Percentiles rank a stretch among this genome's conserved stretches.
These are phyloP conservation scores for Candida takata DNA, from an alignment of 805 yeast species.

Conservation along the genomic window DNA sequence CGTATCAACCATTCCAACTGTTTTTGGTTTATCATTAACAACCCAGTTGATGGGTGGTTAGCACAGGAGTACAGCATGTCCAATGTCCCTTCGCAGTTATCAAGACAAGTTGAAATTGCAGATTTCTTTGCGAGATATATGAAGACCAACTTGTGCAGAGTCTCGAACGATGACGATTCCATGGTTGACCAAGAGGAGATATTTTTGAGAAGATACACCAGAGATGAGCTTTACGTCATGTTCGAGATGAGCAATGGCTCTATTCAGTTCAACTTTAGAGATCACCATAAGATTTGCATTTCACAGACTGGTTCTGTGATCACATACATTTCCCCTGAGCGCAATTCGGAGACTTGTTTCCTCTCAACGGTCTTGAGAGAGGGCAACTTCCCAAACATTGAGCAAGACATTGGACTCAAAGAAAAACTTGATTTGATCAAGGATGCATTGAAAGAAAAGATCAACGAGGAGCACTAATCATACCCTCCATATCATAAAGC, in stretches of 20 bases:
- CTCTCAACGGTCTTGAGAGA: slow-evolving; percentile 39
- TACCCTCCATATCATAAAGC: background rate
- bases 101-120: slow-evolving; percentile 76
- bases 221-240: slow-evolving; percentile 78
- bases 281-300: slow-evolving; percentile 83
- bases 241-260: slow-evolving; percentile 90
- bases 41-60: slow-evolving; percentile 45
- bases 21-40: slow-evolving; percentile 55
- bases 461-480: slow-evolving; percentile 7
- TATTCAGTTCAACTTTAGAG: slow-evolving; percentile 90
- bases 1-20: slow-evolving; percentile 58
- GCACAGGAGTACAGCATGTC: slow-evolving; percentile 39
- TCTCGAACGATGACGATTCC: slow-evolving; percentile 52
- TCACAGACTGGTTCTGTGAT: slow-evolving; percentile 70
- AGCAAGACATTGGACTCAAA: slow-evolving; percentile 36
- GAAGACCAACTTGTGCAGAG: slow-evolving; percentile 83
- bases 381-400: slow-evolving; percentile 40
- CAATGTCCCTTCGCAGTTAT: slow-evolving; percentile 39
- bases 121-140: slow-evolving; percentile 86
- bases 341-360: slow-evolving; percentile 63
- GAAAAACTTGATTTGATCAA: slow-evolving; percentile 52
- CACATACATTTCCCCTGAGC: slow-evolving; percentile 74
- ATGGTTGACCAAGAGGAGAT: slow-evolving; percentile 50
- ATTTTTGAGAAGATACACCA: slow-evolving; percentile 74
- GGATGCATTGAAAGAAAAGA: slow-evolving; percentile 47